Evolutionary conservation across 805 yeast genomes (phyloP).

Genomic region (Jamesozyma rosinii): DNA sequence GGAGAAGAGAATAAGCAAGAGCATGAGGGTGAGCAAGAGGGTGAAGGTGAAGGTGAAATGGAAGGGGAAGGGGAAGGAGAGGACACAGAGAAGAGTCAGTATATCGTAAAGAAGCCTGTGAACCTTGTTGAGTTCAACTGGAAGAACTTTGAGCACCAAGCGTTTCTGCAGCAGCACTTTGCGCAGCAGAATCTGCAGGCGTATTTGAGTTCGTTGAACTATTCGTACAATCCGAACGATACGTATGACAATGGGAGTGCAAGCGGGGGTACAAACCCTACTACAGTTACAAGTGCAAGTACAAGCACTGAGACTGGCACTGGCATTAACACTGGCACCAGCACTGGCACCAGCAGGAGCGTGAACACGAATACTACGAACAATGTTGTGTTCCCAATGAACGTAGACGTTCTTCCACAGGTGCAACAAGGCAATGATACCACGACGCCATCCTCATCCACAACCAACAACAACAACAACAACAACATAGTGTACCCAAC

Average conservation of each 20-base stretch:
- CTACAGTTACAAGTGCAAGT: neutral
- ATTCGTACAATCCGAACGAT: neutral
- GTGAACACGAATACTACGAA: neutral
- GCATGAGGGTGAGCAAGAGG: neutral
- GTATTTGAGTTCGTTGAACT: slow-evolving; percentile 21
- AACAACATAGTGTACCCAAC: neutral
- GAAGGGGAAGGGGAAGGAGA: neutral
- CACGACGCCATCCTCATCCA: neutral
- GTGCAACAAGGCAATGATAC: neutral
- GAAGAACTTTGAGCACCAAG: slow-evolving; percentile 30
- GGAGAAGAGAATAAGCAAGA: neutral
- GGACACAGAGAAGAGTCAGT: slow-evolving; percentile 11
- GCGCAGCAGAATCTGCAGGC: slow-evolving; percentile 31
- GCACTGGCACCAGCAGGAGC: neutral
- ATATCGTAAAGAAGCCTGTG: slow-evolving; percentile 28
- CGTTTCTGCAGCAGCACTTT: slow-evolving; percentile 28
- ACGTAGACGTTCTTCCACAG: neutral
- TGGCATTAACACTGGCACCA: neutral
- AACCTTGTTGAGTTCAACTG: slow-evolving; percentile 29
- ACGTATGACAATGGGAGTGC: neutral
- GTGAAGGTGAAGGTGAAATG: neutral
- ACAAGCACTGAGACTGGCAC: neutral
- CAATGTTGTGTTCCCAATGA: neutral
- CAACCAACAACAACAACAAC: neutral
- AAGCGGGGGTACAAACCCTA: neutral